Evolutionary conservation across 2,329 filamentous ascomycete species (phyloP).

Genomic region (Aspergillus carbonarius): DNA sequence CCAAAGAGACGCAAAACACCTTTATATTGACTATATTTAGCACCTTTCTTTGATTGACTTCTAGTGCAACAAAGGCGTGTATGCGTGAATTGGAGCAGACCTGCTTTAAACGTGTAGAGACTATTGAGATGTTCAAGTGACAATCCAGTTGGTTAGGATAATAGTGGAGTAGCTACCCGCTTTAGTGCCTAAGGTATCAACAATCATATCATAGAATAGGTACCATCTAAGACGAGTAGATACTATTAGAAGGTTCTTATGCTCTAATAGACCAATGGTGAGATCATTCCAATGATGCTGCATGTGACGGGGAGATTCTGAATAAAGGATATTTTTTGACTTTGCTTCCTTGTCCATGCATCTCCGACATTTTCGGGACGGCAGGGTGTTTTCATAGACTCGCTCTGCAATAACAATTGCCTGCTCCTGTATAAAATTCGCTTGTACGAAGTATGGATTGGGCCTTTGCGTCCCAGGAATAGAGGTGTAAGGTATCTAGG

Average conservation of each 20-base stretch:
- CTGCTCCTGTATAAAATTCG: too few relatives aligned
- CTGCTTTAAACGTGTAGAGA: background rate
- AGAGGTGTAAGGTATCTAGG: too few relatives aligned
- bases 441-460: too few relatives aligned
- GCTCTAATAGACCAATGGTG: too few relatives aligned
- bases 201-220: background rate
- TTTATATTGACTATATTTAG: background rate
- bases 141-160: slow-evolving; percentile 3
- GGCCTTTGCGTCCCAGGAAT: too few relatives aligned
- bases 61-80: too few relatives aligned
- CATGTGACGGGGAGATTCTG: background rate
- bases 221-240: background rate
- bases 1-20: background rate
- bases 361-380: too few relatives aligned
- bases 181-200: slow-evolving; percentile 11
- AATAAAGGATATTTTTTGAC: too few relatives aligned
- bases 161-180: slow-evolving; percentile 10
- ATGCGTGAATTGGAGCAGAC: background rate
- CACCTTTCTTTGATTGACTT: too few relatives aligned
- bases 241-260: too few relatives aligned
- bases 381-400: background rate
- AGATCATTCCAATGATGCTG: too few relatives aligned
- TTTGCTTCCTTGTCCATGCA: too few relatives aligned
- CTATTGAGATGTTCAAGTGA: background rate
- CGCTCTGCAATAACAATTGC: background rate